Base-by-base conservation (phyloP, 2,329 filamentous ascomycete species). In the Raffaelea deltoideospora region DNA sequence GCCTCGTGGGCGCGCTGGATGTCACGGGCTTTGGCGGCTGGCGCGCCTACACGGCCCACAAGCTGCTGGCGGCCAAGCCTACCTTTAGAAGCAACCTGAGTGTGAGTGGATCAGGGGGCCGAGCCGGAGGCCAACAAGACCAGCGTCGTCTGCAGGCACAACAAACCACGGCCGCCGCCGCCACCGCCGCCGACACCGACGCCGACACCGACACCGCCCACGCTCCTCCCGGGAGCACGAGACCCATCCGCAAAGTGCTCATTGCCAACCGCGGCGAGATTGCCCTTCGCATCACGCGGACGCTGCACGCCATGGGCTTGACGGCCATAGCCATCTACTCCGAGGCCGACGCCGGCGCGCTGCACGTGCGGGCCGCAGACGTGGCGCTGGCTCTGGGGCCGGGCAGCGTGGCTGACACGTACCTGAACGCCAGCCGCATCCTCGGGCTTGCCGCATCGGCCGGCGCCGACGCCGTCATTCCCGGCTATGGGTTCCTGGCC, bases 401-500 rank as follows among this genome's bases (percentile, higher is more conserved):
- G 0, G 51, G 20, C 32, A 24, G 14, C 20, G 32, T 24, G 5
- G 21, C 20, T n/a, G 21, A 24, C 4, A 24, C 32, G 22, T 33
- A 33, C 32, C 20, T 24, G 8, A 24, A 24, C 20, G 32, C 8
- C 23, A 13, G 8, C 8, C 23, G 20, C 10, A 51, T 53, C 17
- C 35, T 56, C 9, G 41, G 45, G 14, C 50, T 57, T 21, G 51
- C 59, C 17, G 64, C 62, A 33, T 46, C 58, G 6, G 55, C 63
- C 17, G 45, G 54, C 3, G 64, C 54, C 9, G 58, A 77, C 42
- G 69, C 69, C 4, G 64, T 80, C 14, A 70, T 77, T 33, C 72
- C 74, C 0, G 74, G 75, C 3, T 79, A 79, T 54, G 75, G 75
- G 2, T 79, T 77, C 43, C 52, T 79, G 3, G 69, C 65, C 6